Conservation (phyloP, 768 basidiomycete species). For the Hypholoma sublateritium region DNA sequence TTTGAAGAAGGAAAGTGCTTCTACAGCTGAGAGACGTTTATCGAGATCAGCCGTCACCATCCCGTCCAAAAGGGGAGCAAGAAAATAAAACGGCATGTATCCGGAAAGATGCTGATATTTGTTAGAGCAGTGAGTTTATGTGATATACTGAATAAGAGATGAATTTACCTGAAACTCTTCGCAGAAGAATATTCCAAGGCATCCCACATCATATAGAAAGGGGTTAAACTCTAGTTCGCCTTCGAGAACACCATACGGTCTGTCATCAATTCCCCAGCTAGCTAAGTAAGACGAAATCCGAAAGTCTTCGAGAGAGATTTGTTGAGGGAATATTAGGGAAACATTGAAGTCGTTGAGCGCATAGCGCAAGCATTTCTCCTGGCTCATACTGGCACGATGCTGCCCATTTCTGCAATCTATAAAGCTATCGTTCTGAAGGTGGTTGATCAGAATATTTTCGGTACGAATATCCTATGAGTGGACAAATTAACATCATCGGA, state of each 20-base stretch:
- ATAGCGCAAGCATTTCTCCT: neutral
- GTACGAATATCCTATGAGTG: neutral
- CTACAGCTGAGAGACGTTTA: neutral
- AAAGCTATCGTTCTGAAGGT: neutral
- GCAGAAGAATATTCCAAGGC: neutral
- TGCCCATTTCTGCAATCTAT: too few relatives aligned
- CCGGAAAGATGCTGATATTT: neutral
- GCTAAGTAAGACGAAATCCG: neutral
- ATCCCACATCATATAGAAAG: neutral
- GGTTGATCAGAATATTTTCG: neutral
- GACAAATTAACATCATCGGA: neutral
- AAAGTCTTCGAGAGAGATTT: neutral
- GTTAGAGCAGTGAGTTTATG: neutral
- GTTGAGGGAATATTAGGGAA: neutral
- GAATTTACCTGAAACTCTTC: neutral
- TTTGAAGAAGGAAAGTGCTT: neutral
- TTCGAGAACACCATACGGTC: neutral
- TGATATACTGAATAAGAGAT: neutral
- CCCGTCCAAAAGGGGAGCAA: neutral
- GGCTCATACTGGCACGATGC: neutral
- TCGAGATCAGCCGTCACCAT: neutral
- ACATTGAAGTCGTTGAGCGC: neutral
- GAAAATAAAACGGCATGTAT: neutral
- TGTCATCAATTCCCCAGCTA: neutral
- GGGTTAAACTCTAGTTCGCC: neutral